phyloP scores from a whole-genome alignment of 306 rosid genomes.

The Prunus salicina region DNA sequence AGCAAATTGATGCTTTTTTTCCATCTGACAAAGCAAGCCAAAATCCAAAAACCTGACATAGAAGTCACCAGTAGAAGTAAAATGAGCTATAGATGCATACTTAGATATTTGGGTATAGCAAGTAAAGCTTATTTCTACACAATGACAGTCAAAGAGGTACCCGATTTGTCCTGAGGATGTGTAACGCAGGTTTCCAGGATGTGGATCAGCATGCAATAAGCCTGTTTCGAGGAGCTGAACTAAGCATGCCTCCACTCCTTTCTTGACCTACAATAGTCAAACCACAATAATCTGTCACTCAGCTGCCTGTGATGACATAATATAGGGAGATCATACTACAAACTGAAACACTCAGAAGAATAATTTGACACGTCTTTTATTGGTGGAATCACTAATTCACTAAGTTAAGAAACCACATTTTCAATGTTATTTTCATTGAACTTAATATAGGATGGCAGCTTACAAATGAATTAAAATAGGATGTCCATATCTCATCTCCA shows the following conservation, averaged over 20 bases:
- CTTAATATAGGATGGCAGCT: background rate
- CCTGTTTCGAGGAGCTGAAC: slow-evolving; percentile 98
- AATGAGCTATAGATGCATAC: background rate
- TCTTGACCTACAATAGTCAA: slow-evolving; percentile 61
- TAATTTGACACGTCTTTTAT: background rate
- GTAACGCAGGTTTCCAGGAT: slow-evolving; percentile 93
- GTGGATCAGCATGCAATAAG: slow-evolving; percentile 96
- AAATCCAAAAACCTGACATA: slow-evolving; percentile 82
- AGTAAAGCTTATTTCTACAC: background rate
- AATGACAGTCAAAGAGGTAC: slow-evolving; percentile 32
- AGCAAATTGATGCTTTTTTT: slow-evolving; percentile 84
- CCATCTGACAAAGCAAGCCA: slow-evolving; percentile 97
- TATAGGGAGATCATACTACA: background rate
- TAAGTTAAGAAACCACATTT: background rate
- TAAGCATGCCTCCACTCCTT: slow-evolving; percentile 88
- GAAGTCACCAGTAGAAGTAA: slow-evolving; percentile 15
- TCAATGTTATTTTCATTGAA: background rate
- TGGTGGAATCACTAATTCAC: background rate
- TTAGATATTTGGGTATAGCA: background rate
- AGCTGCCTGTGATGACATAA: background rate
- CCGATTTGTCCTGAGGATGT: slow-evolving; percentile 84
- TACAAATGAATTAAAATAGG: background rate
- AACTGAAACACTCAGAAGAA: background rate
- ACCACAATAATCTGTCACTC: slow-evolving; percentile 25
- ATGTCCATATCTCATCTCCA: background rate